A percentile compares a stretch with the other conserved stretches of the same genome.
phyloP scores from a whole-genome alignment of 129 eudicot genomes.

The Lonicera japonica region DNA sequence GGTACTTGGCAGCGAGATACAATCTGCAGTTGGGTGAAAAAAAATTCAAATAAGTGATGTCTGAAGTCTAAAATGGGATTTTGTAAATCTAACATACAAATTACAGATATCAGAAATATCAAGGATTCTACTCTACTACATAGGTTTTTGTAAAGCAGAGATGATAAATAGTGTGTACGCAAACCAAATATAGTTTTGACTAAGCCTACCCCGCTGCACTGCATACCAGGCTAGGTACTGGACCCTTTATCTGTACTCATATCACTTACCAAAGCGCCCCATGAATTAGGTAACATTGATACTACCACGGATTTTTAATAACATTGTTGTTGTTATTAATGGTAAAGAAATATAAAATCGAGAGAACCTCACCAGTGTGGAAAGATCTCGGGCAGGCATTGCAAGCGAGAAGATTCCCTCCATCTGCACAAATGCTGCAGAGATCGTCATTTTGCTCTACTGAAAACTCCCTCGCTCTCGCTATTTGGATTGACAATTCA shows the following conservation, averaged over 20 bases:
- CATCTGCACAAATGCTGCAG: constrained; percentile 68
- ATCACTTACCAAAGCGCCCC: no score
- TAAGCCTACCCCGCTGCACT: no score
- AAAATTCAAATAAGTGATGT: not conserved
- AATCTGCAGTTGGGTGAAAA: constrained; percentile 68
- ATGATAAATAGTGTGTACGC: no score
- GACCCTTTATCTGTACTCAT: no score
- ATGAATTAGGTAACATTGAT: not conserved
- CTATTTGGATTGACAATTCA: constrained; percentile 50
- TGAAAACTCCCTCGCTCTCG: constrained; percentile 41
- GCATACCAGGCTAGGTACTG: no score
- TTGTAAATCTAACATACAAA: no score
- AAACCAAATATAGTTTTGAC: no score
- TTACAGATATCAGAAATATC: no score
- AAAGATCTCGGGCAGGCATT: constrained; percentile 82
- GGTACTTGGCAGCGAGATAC: constrained; percentile 41
- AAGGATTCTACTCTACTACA: no score
- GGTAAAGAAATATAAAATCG: not conserved
- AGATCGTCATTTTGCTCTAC: constrained; percentile 78
- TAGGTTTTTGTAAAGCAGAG: no score
- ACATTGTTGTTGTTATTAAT: no score
- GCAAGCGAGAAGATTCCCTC: constrained; percentile 72
- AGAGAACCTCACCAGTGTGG: constrained; percentile 53
- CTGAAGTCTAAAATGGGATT: not conserved
- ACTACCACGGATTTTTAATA: not conserved